These are phyloP conservation scores for Penicillium simplicissimum DNA, from an alignment of 495 filamentous ascomycete species.

Conservation along the genomic window DNA sequence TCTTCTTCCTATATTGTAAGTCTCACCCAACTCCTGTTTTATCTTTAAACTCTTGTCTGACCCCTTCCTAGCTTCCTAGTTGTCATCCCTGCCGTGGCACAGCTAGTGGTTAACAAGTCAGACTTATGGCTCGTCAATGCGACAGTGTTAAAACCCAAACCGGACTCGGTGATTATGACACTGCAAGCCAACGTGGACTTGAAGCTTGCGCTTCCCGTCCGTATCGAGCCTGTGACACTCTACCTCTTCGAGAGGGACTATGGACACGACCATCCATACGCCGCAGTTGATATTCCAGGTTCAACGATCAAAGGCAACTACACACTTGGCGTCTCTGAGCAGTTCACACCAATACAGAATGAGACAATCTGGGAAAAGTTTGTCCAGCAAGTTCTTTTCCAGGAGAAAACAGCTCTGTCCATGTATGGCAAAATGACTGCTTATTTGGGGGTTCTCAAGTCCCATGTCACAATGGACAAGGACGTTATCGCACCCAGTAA, in stretches of 20 bases:
- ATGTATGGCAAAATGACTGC: conserved; percentile 31
- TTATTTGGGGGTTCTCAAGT: conserved; percentile 35
- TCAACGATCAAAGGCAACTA: conserved; percentile 36
- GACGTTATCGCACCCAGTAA: conserved; percentile 34
- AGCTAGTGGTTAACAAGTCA: conserved; percentile 40
- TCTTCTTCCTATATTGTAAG: conserved; percentile 40
- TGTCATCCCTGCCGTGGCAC: conserved; percentile 44
- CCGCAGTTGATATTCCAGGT: conserved; percentile 25
- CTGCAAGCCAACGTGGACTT: conserved; percentile 37
- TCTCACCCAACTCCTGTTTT: not conserved
- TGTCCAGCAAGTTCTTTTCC: conserved; percentile 31
- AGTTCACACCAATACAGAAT: conserved; percentile 29
- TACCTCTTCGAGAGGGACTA: conserved; percentile 31
- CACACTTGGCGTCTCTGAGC: conserved; percentile 28
- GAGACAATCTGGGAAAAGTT: conserved; percentile 32
- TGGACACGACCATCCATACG: conserved; percentile 30
- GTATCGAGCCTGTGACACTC: conserved; percentile 35
- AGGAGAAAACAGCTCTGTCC: conserved; percentile 28
- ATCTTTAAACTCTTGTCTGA: conserved; percentile 1
- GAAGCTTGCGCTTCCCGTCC: conserved; percentile 33
- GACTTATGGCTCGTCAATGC: conserved; percentile 36
- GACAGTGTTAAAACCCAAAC: conserved; percentile 32
- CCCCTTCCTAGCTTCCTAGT: conserved; percentile 38
- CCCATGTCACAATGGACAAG: conserved; percentile 35
- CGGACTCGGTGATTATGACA: conserved; percentile 33